Base-by-base conservation (phyloP, 179 eudicot species). In the Silene vulgaris region DNA sequence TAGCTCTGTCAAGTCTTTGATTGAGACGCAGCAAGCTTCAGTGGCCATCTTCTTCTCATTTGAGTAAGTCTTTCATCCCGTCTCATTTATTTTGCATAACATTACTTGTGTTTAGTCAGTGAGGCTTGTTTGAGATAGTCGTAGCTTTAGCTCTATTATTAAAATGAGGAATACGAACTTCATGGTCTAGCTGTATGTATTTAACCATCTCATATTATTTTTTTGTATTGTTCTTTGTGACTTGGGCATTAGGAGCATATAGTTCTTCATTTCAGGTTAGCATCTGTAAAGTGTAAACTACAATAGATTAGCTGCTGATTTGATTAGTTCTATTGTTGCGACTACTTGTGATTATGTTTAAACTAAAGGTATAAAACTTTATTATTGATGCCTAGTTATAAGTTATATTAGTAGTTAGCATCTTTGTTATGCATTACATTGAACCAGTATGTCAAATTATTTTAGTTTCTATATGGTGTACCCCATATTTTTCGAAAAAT, bases 1-100 rank as follows among this genome's bases (percentile, higher is more conserved):
- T 77, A 89, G 85, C 74, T 89, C 93, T 3, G 48, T 91, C 48
- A 93, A 86, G 80, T 78, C 81, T 79, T 73, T 96, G 87, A 81
- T 96, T 62, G 88, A 93, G 80, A 93, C 99, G 20, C 87, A 89
- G 3, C 92, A 91, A 71, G 96, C 98, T 75, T 93, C 98, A 28
- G 99, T 93, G 69, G 86, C 98, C 71, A 90, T 93, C 81, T 96
- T 96, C 86, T 96, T 96, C 81, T 79, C 99, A 26, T 96, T 96
- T 32, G 99, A 96, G 99, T 96, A 89, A 87, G 96, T 81, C 57
- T 32, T 61, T 50, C 12, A 30, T 60, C 43, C 60, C 5, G 6
- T 26, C 14, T 48, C 11, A 12, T 2, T 57, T 50, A 17, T 14
- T 19, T 57, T 52, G 6, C 57, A 65, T 48, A 21, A 6, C 5